Evolutionary conservation across 768 basidiomycete species (phyloP).

Genomic region (Rhizopogon salebrosus): DNA sequence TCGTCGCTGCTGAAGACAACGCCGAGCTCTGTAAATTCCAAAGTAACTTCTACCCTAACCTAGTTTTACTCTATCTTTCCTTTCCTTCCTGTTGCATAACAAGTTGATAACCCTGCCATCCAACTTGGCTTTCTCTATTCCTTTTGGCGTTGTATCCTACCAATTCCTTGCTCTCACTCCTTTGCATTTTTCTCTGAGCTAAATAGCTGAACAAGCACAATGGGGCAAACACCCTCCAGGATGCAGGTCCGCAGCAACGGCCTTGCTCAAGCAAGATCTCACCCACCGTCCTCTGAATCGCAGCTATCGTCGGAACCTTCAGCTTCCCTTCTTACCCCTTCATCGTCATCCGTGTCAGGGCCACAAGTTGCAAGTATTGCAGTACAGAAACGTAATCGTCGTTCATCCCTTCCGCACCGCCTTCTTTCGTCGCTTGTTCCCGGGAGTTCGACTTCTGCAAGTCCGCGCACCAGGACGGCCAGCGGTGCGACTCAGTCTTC

Average conservation of each 20-base stretch:
- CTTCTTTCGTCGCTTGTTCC: conserved; percentile 27
- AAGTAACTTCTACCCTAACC: not conserved
- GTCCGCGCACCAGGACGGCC: conserved; percentile 10
- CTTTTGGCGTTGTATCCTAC: not conserved
- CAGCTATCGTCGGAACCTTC: conserved; percentile 2
- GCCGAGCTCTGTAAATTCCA: not conserved
- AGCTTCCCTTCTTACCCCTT: not conserved
- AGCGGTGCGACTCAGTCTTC: conserved; percentile 1
- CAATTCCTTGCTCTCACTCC: not conserved
- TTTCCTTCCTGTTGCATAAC: conserved; percentile 1
- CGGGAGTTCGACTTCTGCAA: not conserved
- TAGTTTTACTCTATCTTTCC: not conserved
- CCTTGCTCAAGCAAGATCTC: conserved; percentile 5
- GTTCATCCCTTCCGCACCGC: conserved; percentile 28
- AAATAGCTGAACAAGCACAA: conserved; percentile 5
- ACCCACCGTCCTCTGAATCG: conserved; percentile 6
- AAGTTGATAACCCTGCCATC: not conserved
- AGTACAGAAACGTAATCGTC: conserved; percentile 7
- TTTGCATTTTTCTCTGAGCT: not conserved
- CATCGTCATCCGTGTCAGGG: not conserved
- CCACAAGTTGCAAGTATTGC: not conserved
- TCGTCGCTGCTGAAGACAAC: not conserved
- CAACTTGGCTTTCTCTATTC: conserved; percentile 4
- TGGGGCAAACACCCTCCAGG: conserved; percentile 29
- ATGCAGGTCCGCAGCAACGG: conserved; percentile 5